phyloP scores from a whole-genome alignment of 441 rosid genomes.

The Corymbia calophylla region DNA sequence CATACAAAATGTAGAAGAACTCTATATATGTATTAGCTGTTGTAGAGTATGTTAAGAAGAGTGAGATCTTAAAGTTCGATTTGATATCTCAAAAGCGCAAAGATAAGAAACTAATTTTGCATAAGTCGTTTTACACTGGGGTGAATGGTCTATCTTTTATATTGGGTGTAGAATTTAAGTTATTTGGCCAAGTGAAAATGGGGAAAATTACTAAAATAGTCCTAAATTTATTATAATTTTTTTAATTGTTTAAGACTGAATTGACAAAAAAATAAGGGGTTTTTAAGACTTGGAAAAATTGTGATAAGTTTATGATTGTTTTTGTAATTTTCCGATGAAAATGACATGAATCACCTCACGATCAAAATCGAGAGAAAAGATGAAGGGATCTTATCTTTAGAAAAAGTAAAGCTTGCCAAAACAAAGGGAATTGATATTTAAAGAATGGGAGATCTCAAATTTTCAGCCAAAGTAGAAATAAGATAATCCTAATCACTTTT shows the following conservation, averaged over 20 bases:
- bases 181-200: not conserved
- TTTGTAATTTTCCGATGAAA: not conserved
- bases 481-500: not conserved
- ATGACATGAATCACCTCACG: rapidly evolving
- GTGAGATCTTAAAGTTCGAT: not conserved
- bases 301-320: no score
- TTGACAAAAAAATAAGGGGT: no score
- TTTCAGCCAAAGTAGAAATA: not conserved
- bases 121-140: not conserved
- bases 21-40: not conserved
- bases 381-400: not conserved
- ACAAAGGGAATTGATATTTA: not conserved
- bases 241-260: no score
- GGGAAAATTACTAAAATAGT: no score
- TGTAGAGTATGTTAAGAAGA: not conserved
- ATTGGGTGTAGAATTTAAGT: not conserved
- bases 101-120: not conserved
- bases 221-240: no score
- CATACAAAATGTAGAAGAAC: not conserved
- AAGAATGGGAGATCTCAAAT: not conserved
- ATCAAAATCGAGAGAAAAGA: rapidly evolving
- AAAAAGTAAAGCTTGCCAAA: not conserved
- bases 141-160: not conserved
- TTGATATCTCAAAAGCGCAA: not conserved
- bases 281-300: no score